Percentiles rank a stretch among this genome's conserved stretches.
These are phyloP conservation scores for Gossypium anomalum DNA, from an alignment of 345 rosid genomes.

Conservation along the genomic window DNA sequence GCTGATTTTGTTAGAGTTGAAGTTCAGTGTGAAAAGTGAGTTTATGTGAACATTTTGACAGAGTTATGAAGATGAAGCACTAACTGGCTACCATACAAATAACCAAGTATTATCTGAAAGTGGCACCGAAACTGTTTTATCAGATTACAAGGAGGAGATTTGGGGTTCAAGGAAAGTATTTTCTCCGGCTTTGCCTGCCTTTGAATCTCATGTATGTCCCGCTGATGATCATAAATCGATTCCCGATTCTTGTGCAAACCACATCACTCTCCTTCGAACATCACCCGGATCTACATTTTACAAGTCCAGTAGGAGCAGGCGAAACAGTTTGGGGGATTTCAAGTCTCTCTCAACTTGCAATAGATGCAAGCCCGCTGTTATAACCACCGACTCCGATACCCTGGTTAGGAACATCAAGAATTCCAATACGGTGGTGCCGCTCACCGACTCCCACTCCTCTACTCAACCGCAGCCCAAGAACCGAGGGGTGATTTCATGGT, in stretches of 20 bases:
- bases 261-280: slow-evolving; percentile 29
- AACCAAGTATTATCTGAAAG: slow-evolving; percentile 51
- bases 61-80: slow-evolving; percentile 82
- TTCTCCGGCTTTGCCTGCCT: slow-evolving; percentile 29
- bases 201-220: slow-evolving; percentile 47
- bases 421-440: slow-evolving; percentile 71
- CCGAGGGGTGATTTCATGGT: slow-evolving; percentile 70
- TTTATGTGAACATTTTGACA: slow-evolving; percentile 24
- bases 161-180: slow-evolving; percentile 54
- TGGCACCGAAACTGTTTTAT: slow-evolving; percentile 37
- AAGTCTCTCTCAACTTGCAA: slow-evolving; percentile 70
- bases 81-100: slow-evolving; percentile 43
- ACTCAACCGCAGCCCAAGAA: slow-evolving; percentile 55
- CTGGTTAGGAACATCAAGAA: slow-evolving; percentile 36
- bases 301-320: slow-evolving; percentile 45
- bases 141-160: slow-evolving; percentile 52
- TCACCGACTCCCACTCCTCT: slow-evolving; percentile 61
- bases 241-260: slow-evolving; percentile 40
- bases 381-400: slow-evolving; percentile 34
- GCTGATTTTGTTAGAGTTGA: neutral
- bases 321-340: slow-evolving; percentile 56
- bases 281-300: slow-evolving; percentile 45
- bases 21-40: neutral
- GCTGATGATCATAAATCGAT: slow-evolving; percentile 53
- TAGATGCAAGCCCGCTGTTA: slow-evolving; percentile 52